Evolutionary conservation across 306 rosid species (phyloP).

Genomic region (Ormosia emarginata): DNA sequence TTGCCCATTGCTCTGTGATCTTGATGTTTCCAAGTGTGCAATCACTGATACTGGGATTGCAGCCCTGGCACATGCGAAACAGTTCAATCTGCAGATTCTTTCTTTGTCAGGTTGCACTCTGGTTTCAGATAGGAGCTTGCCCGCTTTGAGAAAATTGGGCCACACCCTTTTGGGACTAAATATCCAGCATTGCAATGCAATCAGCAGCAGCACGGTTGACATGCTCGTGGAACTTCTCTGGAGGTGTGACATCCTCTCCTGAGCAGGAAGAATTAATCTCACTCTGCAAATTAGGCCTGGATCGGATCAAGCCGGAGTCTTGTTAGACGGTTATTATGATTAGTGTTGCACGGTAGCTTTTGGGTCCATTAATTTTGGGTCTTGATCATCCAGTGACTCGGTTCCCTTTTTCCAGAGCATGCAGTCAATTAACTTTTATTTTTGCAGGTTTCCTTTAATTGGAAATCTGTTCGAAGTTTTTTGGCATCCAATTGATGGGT

Average conservation of each 20-base stretch:
- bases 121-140: slow-evolving; percentile 67
- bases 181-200: slow-evolving; percentile 79
- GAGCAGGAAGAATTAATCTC: slow-evolving; percentile 28
- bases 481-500: slow-evolving; percentile 42
- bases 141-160: slow-evolving; percentile 62
- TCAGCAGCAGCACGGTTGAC: slow-evolving; percentile 65
- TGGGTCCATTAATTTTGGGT: slow-evolving; percentile 74
- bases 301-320: slow-evolving; percentile 34
- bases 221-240: slow-evolving; percentile 68
- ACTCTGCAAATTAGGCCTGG: slow-evolving; percentile 13
- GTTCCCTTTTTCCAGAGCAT: slow-evolving; percentile 58
- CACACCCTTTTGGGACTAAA: slow-evolving; percentile 77
- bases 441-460: slow-evolving; percentile 61
- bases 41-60: slow-evolving; percentile 77
- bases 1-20: slow-evolving; percentile 74
- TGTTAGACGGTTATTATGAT: slow-evolving; percentile 42
- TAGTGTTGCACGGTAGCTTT: slow-evolving; percentile 47
- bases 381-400: slow-evolving; percentile 48
- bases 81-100: slow-evolving; percentile 64
- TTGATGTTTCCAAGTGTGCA: slow-evolving; percentile 67
- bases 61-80: slow-evolving; percentile 53
- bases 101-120: slow-evolving; percentile 70
- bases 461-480: slow-evolving; percentile 57
- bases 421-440: slow-evolving; percentile 49
- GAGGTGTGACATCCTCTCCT: slow-evolving; percentile 89